Evolutionary conservation across 345 rosid genomes (phyloP), one percentile per base, ranked within the genome.

Genomic region (Cardamine resedifolia): DNA sequence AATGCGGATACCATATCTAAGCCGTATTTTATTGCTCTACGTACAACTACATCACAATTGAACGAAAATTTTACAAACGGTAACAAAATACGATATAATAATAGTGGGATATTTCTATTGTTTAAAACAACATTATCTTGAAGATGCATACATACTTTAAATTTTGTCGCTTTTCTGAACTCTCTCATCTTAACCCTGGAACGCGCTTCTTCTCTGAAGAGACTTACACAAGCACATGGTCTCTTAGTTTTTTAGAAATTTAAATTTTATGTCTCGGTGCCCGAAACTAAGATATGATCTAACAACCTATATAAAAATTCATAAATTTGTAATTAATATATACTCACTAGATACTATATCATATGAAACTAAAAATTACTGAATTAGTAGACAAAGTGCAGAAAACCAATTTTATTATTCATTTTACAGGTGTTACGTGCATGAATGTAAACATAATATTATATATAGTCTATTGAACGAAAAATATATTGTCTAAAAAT

Each of bases 131-230:
- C 31, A 58, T 58, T 66, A 73, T 73, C 77, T 66, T 19, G 19
- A 48, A 58, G 66, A 58, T 73, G 66, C 51, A 56, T 73, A 47
- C 24, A 36, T 56, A 73, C 77, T 36, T 33, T 45, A 16, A n/a
- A 24, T 28, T 65, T 65, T 64, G 71, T 64, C 65, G 45, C 39
- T 27, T 64, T 49, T 58, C 27, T 15, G 6, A 48, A 50, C 9
- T 56, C n/a, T 73, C 6, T 45, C 64, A 65, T 31, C 10, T 64
- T n/a, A 48, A 48, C 47, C 20, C 28, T 53, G 15, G 16, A 53
- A 73, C 65, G 77, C 71, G 71, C 31, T 64, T 73, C 45, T 64
- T 33, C 58, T 31, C 26, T 43, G 34, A n/a, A 38, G 19, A 20
- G 15, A n/a, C n/a, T n/a, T n/a, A n/a, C n/a, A n/a, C n/a, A n/a